A percentile compares a stretch with the other conserved stretches of the same genome.
These are phyloP conservation scores for Penicillium maclennaniae DNA, from an alignment of 495 filamentous ascomycete species.

Conservation along the genomic window DNA sequence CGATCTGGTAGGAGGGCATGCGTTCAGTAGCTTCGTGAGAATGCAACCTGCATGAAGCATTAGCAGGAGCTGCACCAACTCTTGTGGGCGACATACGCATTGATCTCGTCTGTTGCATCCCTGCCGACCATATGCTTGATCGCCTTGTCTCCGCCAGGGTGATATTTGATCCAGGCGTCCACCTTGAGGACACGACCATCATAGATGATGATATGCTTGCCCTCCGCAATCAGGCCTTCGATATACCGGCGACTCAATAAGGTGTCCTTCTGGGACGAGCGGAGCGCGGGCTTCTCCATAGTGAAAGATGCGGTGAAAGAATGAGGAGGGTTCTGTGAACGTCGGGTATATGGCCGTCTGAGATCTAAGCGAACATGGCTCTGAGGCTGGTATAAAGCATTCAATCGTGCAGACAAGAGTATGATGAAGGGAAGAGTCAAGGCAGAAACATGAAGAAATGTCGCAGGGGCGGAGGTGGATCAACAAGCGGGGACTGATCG, in stretches of 20 bases:
- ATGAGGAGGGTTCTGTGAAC: not conserved
- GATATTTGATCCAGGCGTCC: slow-evolving; percentile 82
- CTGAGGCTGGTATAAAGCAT: not conserved
- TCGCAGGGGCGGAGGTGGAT: slow-evolving; percentile 20
- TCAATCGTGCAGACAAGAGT: not conserved
- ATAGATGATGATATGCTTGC: slow-evolving; percentile 75
- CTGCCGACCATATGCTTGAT: slow-evolving; percentile 94
- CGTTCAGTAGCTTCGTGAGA: slow-evolving; percentile 69
- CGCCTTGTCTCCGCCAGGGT: slow-evolving; percentile 89
- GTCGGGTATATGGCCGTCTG: not conserved
- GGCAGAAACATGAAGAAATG: slow-evolving; percentile 6
- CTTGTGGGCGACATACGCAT: slow-evolving; percentile 58
- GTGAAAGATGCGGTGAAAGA: slow-evolving; percentile 5
- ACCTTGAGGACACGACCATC: slow-evolving; percentile 78
- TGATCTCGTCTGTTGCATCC: slow-evolving; percentile 95
- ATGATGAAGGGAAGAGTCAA: not conserved
- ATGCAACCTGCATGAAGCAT: slow-evolving; percentile 60
- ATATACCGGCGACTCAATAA: slow-evolving; percentile 70
- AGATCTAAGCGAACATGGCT: slow-evolving; percentile 5
- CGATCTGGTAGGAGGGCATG: slow-evolving; percentile 84
- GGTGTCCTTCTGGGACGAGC: slow-evolving; percentile 41
- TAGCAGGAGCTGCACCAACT: not conserved
- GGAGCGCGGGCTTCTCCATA: slow-evolving; percentile 20
- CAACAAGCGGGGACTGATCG: slow-evolving; percentile 23
- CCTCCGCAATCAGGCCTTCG: slow-evolving; percentile 83